A percentile compares a stretch with the other conserved stretches of the same genome.
Evolutionary conservation across 2,329 filamentous ascomycete species (phyloP).

Genomic region (Monascus ruber): DNA sequence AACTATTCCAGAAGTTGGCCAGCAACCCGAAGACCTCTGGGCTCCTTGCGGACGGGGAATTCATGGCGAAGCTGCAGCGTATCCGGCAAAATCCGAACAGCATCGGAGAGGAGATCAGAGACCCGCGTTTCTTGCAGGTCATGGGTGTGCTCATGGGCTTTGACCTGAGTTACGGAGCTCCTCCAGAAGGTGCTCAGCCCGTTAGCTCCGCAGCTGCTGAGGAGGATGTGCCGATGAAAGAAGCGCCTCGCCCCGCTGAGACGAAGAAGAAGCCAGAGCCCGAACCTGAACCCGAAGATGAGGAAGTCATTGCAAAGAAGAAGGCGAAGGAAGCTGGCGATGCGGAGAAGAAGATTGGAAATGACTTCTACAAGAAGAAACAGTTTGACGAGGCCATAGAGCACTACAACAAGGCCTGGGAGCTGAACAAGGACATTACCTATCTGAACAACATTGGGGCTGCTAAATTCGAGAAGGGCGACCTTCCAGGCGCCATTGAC

Average conservation of each 20-base stretch:
- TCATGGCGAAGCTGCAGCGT: constrained; percentile 81
- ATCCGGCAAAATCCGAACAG: constrained; percentile 71
- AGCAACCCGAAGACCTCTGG: constrained; percentile 84
- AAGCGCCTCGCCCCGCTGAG: constrained; percentile 43
- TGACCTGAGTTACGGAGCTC: constrained; percentile 65
- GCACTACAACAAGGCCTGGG: constrained; percentile 94
- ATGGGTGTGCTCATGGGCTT: constrained; percentile 89
- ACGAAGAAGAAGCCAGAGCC: constrained; percentile 49
- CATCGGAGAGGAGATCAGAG: constrained; percentile 68
- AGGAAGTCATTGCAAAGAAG: constrained; percentile 72
- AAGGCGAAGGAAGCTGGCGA: constrained; percentile 89
- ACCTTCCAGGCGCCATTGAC: constrained; percentile 78
- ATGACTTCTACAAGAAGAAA: constrained; percentile 95
- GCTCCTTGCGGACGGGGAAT: constrained; percentile 68
- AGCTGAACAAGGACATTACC: constrained; percentile 86
- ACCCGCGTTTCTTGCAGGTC: constrained; percentile 86
- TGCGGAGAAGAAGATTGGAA: constrained; percentile 87
- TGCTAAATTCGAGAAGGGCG: constrained; percentile 91
- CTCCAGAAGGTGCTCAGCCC: constrained; percentile 35
- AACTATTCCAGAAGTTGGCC: constrained; percentile 80
- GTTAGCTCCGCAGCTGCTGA: constrained; percentile 42
- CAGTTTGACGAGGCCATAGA: constrained; percentile 90
- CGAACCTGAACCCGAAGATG: constrained; percentile 59
- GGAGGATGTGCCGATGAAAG: constrained; percentile 69
- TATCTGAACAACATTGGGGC: constrained; percentile 96